phyloP scores from a whole-genome alignment of 306 rosid genomes.

The Dalbergia cultrata region DNA sequence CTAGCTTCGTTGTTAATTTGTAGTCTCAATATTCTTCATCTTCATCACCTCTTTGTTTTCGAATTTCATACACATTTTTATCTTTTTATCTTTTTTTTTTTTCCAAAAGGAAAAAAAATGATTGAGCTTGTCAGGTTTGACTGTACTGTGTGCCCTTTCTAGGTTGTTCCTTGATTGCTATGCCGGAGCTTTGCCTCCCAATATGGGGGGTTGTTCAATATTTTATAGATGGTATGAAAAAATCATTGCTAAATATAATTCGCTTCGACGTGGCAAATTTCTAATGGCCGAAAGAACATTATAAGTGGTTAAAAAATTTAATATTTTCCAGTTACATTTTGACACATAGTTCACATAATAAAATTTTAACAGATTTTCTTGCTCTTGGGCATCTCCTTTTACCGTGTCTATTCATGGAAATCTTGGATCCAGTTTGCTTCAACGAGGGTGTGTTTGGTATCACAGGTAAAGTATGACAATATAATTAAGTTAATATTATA shows the following conservation, averaged over 20 bases:
- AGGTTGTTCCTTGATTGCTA: slow-evolving; percentile 32
- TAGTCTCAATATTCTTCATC: no score
- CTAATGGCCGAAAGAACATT: no score
- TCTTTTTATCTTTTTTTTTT: neutral
- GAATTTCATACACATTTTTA: neutral
- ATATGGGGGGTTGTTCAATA: neutral
- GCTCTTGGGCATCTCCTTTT: no score
- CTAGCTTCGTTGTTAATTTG: neutral
- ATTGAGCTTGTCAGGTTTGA: slow-evolving; percentile 36
- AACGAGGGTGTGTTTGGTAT: no score
- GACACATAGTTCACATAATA: no score
- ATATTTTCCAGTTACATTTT: no score
- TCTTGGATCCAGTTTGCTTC: neutral
- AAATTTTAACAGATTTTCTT: no score
- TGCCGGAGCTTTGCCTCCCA: slow-evolving; percentile 39
- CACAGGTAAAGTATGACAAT: no score
- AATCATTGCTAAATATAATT: no score
- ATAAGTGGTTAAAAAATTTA: no score
- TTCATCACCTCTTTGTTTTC: neutral
- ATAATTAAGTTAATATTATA: no score
- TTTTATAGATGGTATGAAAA: neutral
- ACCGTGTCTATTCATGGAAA: neutral
- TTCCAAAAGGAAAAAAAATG: neutral
- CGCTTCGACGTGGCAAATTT: no score
- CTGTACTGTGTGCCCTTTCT: neutral